Base-by-base conservation (phyloP, 352 stramenopile species). In the Globisporangium middletonii region DNA sequence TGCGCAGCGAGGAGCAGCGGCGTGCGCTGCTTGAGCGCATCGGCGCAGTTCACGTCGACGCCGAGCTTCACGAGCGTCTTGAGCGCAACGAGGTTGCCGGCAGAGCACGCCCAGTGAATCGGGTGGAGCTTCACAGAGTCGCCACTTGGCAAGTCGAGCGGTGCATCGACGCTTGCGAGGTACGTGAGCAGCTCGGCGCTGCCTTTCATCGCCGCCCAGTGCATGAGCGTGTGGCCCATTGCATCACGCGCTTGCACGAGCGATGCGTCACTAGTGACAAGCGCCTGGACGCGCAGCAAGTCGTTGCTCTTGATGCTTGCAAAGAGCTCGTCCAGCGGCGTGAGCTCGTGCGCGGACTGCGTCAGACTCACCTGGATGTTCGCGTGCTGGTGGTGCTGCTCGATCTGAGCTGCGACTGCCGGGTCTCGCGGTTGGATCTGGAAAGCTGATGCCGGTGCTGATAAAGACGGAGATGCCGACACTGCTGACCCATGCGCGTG, bases 81-180 rank as follows among this genome's bases (percentile, higher is more conserved):
- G 33, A 95, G 64, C 9, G 79, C 72, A 30, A 62, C 64, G 5
- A 95, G 66, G 52, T 93, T 95, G 9, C 84, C 84, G 6, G 77
- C 73, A 1, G 79, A 75, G 60, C 82, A 91, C 38, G 85, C 81
- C 85, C 85, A 95, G 66, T 95, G 85, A 52, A 95, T 89, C 12
- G 85, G 83, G 38, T 91, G 79, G 27, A 95, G 67, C 53, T 73
- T 60, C 15, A 79, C 83, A 12, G 48, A 63, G 33, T 83, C 80
- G 38, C 86, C 73, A 48, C 80, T 93, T 5, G 83, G 73, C 2
- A 75, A 54, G 44, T 93, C 67, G 43, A 93, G 57, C 2, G 79
- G 70, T n/a, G 67, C 75, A 44, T 71, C 65, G 2, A 80, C 53
- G 0, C 65, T 71, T 44, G 75, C 60, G 12, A 86, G 64, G 55